Evolutionary conservation across 352 stramenopile genomes (phyloP).

Genomic region (Blastocystis hominis): DNA sequence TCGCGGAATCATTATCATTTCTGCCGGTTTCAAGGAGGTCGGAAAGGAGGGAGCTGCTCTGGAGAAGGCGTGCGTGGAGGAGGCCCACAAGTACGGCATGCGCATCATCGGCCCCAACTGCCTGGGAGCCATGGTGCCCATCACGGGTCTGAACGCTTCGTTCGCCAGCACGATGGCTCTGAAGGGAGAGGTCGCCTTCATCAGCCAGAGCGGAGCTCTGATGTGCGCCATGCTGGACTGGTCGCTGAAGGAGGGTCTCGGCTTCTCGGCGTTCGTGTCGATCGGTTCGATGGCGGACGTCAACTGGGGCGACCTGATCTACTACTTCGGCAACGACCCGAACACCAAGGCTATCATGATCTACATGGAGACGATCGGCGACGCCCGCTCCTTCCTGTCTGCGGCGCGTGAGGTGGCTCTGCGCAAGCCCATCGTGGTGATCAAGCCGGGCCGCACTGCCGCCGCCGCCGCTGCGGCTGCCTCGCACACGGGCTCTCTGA

Average conservation of each 20-base stretch:
- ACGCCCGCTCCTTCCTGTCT: conserved; percentile 62
- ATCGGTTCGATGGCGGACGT: conserved; percentile 63
- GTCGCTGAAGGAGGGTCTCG: conserved; percentile 61
- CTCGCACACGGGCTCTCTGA: conserved; percentile 63
- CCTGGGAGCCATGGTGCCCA: conserved; percentile 62
- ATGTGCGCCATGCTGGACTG: conserved; percentile 63
- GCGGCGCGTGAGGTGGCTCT: conserved; percentile 62
- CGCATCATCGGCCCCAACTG: conserved; percentile 63
- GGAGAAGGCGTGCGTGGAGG: conserved; percentile 60
- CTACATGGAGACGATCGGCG: conserved; percentile 64
- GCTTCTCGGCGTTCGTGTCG: conserved; percentile 61
- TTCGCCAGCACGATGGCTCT: conserved; percentile 61
- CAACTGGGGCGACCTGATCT: conserved; percentile 62
- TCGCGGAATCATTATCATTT: conserved; percentile 63
- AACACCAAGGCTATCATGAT: conserved; percentile 64
- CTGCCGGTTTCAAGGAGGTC: conserved; percentile 64
- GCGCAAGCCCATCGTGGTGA: conserved; percentile 63
- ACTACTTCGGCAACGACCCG: conserved; percentile 63
- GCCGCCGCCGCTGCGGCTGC: conserved; percentile 60
- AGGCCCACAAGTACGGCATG: conserved; percentile 61
- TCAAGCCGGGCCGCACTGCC: conserved; percentile 62
- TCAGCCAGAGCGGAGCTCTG: conserved; percentile 61
- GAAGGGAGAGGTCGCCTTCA: conserved; percentile 62
- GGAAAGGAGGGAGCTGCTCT: conserved; percentile 60
- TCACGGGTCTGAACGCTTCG: conserved; percentile 62